phyloP scores from a whole-genome alignment of 139 green algal genomes.

The Cymbomonas tetramitiformis region DNA sequence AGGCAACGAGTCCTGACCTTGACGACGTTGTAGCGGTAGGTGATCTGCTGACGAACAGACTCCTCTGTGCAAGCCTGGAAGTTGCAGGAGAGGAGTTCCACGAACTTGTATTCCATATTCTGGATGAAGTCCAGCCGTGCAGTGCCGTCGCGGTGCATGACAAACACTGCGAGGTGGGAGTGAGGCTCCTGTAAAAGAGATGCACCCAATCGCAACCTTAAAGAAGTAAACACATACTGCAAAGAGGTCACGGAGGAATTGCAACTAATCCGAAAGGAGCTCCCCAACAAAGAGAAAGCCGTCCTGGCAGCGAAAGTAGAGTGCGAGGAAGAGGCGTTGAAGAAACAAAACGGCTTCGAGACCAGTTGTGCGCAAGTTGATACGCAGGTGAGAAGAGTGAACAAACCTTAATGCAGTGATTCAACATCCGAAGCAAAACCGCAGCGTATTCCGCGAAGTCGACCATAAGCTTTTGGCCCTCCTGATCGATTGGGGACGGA shows the following conservation, averaged over 20 bases:
- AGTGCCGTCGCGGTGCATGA: slow-evolving; percentile 34
- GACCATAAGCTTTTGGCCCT: slow-evolving; percentile 50
- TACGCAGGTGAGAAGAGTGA: too few species aligned
- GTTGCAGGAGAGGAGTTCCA: slow-evolving; percentile 47
- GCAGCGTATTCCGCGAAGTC: slow-evolving; percentile 41
- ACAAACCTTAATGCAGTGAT: slow-evolving; percentile 42
- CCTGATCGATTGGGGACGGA: too few species aligned
- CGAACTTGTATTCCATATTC: slow-evolving; percentile 74
- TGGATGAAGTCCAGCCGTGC: slow-evolving; percentile 50
- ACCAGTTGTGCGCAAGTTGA: too few species aligned
- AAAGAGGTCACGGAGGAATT: too few species aligned
- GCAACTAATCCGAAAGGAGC: too few species aligned
- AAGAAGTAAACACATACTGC: too few species aligned
- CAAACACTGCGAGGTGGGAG: slow-evolving; percentile 37
- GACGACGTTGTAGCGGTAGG: slow-evolving; percentile 50
- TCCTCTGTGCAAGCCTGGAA: slow-evolving; percentile 42
- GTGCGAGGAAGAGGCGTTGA: too few species aligned
- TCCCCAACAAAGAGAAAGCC: too few species aligned
- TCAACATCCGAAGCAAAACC: slow-evolving; percentile 44
- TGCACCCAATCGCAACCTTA: too few species aligned
- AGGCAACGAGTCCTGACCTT: slow-evolving; percentile 32
- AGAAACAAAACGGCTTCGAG: too few species aligned
- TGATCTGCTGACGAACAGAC: slow-evolving; percentile 35
- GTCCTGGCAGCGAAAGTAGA: too few species aligned
- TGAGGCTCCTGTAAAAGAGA: too few species aligned